Base-by-base conservation (phyloP, 2,329 filamentous ascomycete species). In the Colletotrichum musicola region DNA sequence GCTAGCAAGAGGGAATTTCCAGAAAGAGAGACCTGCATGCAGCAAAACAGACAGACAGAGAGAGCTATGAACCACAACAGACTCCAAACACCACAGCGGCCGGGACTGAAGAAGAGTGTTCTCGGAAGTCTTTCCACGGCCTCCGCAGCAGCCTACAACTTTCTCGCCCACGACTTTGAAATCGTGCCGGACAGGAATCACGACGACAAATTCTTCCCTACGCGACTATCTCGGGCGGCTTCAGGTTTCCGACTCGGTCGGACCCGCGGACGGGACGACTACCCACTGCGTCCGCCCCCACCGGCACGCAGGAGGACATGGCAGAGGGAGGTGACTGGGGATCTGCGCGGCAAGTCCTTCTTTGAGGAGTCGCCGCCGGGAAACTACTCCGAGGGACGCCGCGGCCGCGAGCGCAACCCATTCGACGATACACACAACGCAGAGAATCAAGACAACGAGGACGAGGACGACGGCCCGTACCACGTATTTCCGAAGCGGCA, bases 401-500 rank as follows among this genome's bases (percentile, higher is more conserved):
- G 54, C 30, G 62, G 49, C 25, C 46, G 16, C 5, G 62, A 57
- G 25, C 40, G 42, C 22, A 56, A 66, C 50, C 62, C 66, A 4
- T 69, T 69, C 16, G 66, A 61, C 14, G 62, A 69, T 44, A 18
- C 22, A n/a, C 51, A 51, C 18, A 18, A 14, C 12, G 30, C 56
- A 1, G 62, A 51, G 30, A 44, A 46, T 1, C 65, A 65, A 6
- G 20, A 50, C 4, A 22, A 40, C 1, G 30, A 56, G 2, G n/a
- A 20, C 16, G 22, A 30, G n/a, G 14, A 51, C 4, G 62, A 60
- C 6, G 55, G 56, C 6, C 62, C 66, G 1, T 81, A 79, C 46
- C 78, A 80, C 46, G 71, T 81, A n/a, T 83, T 83, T 70, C 76
- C 76, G 1, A 61, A 72, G 5, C 67, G 72, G 5, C 76, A 82